Conservation (phyloP, 176 grass and related monocot species). For the Hyparrhenia diplandra region DNA sequence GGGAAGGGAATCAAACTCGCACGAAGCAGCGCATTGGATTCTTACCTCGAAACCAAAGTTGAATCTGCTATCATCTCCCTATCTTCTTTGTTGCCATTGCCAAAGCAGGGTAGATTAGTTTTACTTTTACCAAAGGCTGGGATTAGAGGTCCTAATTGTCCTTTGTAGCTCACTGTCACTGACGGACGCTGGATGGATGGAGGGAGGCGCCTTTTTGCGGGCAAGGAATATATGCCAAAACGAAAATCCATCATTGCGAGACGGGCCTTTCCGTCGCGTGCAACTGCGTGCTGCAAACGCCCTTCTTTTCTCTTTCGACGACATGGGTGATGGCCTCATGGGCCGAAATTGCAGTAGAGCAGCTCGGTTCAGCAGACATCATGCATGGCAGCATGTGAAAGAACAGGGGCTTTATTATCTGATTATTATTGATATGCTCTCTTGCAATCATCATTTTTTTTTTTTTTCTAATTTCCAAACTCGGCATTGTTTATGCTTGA, state of each 20-base stretch:
- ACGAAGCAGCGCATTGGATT: slow-evolving; percentile 36
- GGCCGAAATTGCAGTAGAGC: slow-evolving; percentile 12
- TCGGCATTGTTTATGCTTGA: neutral
- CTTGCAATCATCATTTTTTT: neutral
- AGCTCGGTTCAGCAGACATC: neutral
- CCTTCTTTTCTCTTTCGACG: neutral
- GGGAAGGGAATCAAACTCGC: slow-evolving; percentile 33
- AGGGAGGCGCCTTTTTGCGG: slow-evolving; percentile 29
- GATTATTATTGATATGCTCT: neutral
- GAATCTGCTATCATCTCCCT: neutral
- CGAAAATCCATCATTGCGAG: slow-evolving; percentile 40
- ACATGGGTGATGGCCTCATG: slow-evolving; percentile 24
- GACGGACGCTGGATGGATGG: neutral
- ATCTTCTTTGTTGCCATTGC: slow-evolving; percentile 42
- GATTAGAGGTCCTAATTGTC: slow-evolving; percentile 53
- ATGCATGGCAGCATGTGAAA: slow-evolving; percentile 1
- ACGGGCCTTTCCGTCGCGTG: slow-evolving; percentile 41
- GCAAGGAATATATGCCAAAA: slow-evolving; percentile 53
- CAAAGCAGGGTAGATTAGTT: slow-evolving; percentile 37
- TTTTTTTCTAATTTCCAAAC: neutral
- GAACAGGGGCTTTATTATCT: slow-evolving; percentile 24
- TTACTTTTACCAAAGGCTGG: slow-evolving; percentile 40
- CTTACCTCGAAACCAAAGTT: slow-evolving; percentile 31
- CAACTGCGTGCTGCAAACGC: slow-evolving; percentile 27
- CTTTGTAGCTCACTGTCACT: slow-evolving; percentile 8